Conservation (phyloP, 2,329 filamentous ascomycete species). For the Trichoderma sp. region DNA sequence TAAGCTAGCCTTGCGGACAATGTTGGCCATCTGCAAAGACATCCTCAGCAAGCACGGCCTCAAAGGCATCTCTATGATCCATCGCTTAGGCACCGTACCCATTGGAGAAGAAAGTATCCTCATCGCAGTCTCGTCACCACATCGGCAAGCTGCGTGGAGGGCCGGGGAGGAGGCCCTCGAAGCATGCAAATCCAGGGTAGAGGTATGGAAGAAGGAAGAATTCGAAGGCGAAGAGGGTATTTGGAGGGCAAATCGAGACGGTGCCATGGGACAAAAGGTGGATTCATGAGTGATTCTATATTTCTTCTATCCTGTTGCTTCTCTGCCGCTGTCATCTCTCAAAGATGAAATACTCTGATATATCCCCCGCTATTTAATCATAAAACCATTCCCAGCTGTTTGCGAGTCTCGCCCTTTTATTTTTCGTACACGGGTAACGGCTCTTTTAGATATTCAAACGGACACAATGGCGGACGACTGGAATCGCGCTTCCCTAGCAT, state of each 20-base stretch:
- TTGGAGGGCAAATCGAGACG: constrained; percentile 87
- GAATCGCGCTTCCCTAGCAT: constrained; percentile 36
- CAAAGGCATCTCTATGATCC: constrained; percentile 73
- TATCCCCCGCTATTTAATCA: not conserved
- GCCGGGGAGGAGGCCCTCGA: constrained; percentile 89
- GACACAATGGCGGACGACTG: constrained; percentile 36
- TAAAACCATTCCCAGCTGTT: not conserved
- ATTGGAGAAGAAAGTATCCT: constrained; percentile 92
- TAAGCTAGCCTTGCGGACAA: constrained; percentile 66
- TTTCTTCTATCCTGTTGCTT: not conserved
- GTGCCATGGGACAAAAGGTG: constrained; percentile 54
- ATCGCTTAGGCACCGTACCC: constrained; percentile 80
- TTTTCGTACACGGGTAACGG: constrained; percentile 37
- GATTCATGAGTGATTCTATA: constrained; percentile 23
- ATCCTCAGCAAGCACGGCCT: constrained; percentile 62
- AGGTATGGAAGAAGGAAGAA: constrained; percentile 93
- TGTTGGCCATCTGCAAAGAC: constrained; percentile 61
- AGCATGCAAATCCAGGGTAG: constrained; percentile 78
- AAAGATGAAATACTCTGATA: not conserved
- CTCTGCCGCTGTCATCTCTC: constrained; percentile 4
- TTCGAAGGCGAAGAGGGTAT: constrained; percentile 76
- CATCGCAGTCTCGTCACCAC: constrained; percentile 80
- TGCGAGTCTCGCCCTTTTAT: not conserved
- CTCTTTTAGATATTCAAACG: constrained; percentile 39
- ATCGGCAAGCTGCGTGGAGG: constrained; percentile 80